Evolutionary conservation across 768 basidiomycete species (phyloP).

Genomic region (Collybiopsis luxurians): DNA sequence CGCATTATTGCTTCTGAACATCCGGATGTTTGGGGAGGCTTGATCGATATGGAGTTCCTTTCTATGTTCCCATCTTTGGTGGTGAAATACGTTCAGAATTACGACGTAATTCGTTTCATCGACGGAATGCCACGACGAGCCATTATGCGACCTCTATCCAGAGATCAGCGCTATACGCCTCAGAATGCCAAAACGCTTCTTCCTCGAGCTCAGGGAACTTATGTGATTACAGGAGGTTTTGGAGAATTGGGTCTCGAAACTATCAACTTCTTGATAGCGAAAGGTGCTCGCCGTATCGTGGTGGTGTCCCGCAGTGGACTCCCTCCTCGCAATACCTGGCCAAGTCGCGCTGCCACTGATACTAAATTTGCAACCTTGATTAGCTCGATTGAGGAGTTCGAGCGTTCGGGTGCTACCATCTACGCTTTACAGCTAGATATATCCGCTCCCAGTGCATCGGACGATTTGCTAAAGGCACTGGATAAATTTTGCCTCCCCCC

Average conservation of each 20-base stretch:
- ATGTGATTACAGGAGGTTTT: background rate
- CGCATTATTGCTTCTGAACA: background rate
- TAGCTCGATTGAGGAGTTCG: background rate
- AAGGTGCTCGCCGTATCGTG: constrained; percentile 1
- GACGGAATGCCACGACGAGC: constrained; percentile 3
- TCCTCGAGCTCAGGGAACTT: background rate
- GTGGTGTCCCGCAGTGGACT: background rate
- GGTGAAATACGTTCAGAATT: background rate
- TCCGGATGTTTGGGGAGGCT: background rate
- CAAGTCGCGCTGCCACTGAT: background rate
- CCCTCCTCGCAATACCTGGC: background rate
- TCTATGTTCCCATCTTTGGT: background rate
- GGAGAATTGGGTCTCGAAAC: constrained; percentile 3
- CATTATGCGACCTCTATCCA: background rate
- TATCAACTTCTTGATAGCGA: background rate
- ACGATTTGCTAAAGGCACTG: background rate
- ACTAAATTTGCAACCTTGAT: background rate
- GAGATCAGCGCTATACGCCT: background rate
- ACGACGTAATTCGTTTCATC: background rate
- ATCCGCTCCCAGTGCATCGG: background rate
- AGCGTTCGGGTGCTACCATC: constrained; percentile 1
- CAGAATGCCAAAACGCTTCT: background rate
- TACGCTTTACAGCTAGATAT: background rate
- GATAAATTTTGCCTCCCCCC: background rate
- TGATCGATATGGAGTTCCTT: background rate